A percentile compares a stretch with the other conserved stretches of the same genome.
phyloP scores from a whole-genome alignment of 2,329 filamentous ascomycete species.

The Pleurostoma richardsiae region DNA sequence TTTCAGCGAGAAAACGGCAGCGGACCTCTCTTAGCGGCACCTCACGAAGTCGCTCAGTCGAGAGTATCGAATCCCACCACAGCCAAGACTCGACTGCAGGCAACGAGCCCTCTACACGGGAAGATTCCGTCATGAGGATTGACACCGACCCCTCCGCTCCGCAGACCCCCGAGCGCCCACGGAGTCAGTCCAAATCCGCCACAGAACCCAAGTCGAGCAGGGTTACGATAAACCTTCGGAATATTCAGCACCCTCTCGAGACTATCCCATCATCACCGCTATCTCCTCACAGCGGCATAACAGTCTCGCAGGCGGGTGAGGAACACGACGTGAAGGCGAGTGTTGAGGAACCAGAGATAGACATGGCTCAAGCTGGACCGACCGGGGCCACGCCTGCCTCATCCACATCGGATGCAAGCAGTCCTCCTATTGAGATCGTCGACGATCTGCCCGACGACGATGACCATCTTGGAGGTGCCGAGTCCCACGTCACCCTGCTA shows the following conservation, averaged over 20 bases:
- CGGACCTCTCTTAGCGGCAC: constrained; percentile 49
- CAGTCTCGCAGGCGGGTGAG: constrained; percentile 12
- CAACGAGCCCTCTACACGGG: not conserved
- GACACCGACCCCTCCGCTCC: constrained; percentile 31
- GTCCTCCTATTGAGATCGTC: constrained; percentile 39
- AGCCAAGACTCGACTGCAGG: constrained; percentile 19
- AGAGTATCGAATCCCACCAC: constrained; percentile 24
- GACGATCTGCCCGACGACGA: constrained; percentile 22
- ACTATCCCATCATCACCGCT: constrained; percentile 35
- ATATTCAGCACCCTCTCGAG: constrained; percentile 31
- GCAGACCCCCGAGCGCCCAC: constrained; percentile 34
- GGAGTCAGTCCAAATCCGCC: constrained; percentile 22
- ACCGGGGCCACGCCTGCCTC: constrained; percentile 23
- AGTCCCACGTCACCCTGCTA: constrained; percentile 15
- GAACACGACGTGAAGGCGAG: constrained; percentile 32
- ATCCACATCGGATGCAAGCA: constrained; percentile 31
- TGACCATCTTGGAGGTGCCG: constrained; percentile 6
- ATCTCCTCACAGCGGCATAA: constrained; percentile 25
- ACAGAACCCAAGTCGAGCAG: constrained; percentile 47
- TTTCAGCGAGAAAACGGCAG: constrained; percentile 54
- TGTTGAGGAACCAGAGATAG: constrained; percentile 38
- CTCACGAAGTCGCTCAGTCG: constrained; percentile 49
- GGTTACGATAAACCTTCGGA: constrained; percentile 57
- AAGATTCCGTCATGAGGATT: constrained; percentile 32
- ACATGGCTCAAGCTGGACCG: constrained; percentile 22